These are phyloP conservation scores for Apiospora phragmitis DNA, from an alignment of 2,329 filamentous ascomycete species.

Conservation along the genomic window DNA sequence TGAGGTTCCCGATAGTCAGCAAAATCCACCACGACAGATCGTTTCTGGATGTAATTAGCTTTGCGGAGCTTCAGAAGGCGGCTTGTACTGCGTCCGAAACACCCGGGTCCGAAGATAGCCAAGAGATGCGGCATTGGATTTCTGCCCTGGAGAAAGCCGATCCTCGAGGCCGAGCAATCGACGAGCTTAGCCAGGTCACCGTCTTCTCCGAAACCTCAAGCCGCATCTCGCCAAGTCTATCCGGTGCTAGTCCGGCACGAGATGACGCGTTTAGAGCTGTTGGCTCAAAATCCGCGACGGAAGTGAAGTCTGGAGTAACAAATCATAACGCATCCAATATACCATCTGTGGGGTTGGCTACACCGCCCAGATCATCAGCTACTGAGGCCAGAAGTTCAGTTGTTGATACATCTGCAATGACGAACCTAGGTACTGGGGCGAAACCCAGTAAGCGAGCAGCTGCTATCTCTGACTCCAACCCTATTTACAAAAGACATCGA, in stretches of 20 bases:
- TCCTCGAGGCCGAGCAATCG: conserved; percentile 42
- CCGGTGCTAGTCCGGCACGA: not conserved
- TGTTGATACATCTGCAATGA: not conserved
- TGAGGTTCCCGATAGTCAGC: conserved; percentile 73
- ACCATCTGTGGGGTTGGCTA: not conserved
- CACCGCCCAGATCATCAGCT: not conserved
- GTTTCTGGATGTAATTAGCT: conserved; percentile 67
- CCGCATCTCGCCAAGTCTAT: not conserved
- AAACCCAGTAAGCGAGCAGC: not conserved
- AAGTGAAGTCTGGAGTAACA: not conserved
- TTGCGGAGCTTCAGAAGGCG: conserved; percentile 68
- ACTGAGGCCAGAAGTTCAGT: not conserved
- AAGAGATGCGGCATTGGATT: conserved; percentile 64
- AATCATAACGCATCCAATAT: not conserved
- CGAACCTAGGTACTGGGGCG: not conserved
- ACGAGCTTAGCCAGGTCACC: conserved; percentile 27
- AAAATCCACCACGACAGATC: conserved; percentile 79
- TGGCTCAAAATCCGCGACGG: accelerated
- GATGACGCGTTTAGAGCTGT: not conserved
- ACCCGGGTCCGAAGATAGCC: conserved; percentile 53
- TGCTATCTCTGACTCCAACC: not conserved
- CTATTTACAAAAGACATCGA: not conserved
- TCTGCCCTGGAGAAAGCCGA: conserved; percentile 59
- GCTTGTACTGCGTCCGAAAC: conserved; percentile 57
- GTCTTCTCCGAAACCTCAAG: not conserved